These are phyloP conservation scores for Furcasterigmium furcatum DNA, from an alignment of 2,329 filamentous ascomycete species.

Conservation along the genomic window DNA sequence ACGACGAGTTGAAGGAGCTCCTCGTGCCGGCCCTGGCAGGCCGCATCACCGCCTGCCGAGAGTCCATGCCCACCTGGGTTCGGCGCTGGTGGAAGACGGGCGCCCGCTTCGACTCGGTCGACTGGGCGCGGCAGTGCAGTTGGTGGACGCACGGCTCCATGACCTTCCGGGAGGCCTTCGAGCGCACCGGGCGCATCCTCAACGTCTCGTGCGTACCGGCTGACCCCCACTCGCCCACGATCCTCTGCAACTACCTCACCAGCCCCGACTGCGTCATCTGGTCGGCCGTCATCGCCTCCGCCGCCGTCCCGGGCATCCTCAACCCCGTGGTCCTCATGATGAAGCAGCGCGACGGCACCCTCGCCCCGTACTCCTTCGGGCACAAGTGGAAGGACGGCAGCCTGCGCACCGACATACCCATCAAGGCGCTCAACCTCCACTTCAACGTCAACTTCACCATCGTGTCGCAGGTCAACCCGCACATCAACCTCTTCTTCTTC, in stretches of 20 bases:
- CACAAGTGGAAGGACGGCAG: constrained; percentile 99
- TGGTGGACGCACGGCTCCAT: constrained; percentile 92
- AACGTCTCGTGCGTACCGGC: constrained; percentile 96
- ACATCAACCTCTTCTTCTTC: constrained; percentile 99
- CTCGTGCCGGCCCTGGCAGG: constrained; percentile 83
- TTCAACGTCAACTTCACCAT: constrained; percentile 99
- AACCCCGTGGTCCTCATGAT: constrained; percentile 94
- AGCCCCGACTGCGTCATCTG: constrained; percentile 97
- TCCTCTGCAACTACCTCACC: constrained; percentile 93
- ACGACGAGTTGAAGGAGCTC: constrained; percentile 83
- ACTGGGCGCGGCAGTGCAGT: constrained; percentile 80
- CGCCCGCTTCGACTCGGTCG: constrained; percentile 87
- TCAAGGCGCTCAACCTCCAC: constrained; percentile 90
- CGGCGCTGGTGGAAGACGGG: constrained; percentile 89
- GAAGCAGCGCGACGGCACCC: constrained; percentile 72
- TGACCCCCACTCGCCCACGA: constrained; percentile 88
- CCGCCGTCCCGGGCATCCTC: constrained; percentile 91
- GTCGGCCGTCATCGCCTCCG: constrained; percentile 92
- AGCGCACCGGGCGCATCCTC: constrained; percentile 87
- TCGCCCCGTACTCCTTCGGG: constrained; percentile 91
- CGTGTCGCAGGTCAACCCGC: constrained; percentile 85
- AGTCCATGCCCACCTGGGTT: constrained; percentile 72
- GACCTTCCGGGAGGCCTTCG: constrained; percentile 93
- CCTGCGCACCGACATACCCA: constrained; percentile 88
- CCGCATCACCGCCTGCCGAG: constrained; percentile 81